Base-by-base conservation (phyloP, 257 asterid species). In the Oldenlandia corymbosa region DNA sequence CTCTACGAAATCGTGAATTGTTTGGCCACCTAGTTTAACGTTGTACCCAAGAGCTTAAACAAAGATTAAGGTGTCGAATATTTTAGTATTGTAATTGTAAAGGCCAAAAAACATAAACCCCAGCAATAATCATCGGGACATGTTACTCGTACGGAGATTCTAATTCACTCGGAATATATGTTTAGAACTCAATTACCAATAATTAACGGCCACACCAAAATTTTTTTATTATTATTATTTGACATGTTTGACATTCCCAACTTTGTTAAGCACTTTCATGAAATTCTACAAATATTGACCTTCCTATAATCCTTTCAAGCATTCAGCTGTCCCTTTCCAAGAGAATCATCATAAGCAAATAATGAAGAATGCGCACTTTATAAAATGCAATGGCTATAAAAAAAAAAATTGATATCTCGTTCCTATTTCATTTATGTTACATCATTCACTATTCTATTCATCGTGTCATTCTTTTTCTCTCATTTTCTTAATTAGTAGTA, bases 111-210 rank as follows among this genome's bases (percentile, higher is more conserved):
- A 13, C 3, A n/a, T n/a, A n/a, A n/a, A n/a, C n/a, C n/a, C n/a
- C n/a, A n/a, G 10, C 55, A 20, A 16, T 51, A 31, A 28, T 58
- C 71, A 69, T 71, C 65, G 62, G 80, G 68, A 73, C 76, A 72
- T 78, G 88, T 48, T 69, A 36, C 47, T 8, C 23, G 43, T 45
- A 62, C 83, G 68, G 74, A 76, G 76, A 82, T 78, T 80, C 78
- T 64, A 74, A 72, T 66, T 55, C 65, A 66, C 46, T 39, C 34
- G 75, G 91, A 74, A 81, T 79, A 56, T 81, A 75, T 75, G 83
- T 68, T 72, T 72, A 75, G 73, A 71, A 51, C 79, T 73, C 83
- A 76, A n/a, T 79, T 72, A 70, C 80, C 55, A 56, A 76, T 61
- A 70, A 72, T 69, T 72, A 71, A 48, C 66, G 63, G 31, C 76